Percentiles rank a stretch among this genome's conserved stretches.
Conservation (phyloP, 192 early-diverging fungal genomes). For the Thamnidium elegans region DNA sequence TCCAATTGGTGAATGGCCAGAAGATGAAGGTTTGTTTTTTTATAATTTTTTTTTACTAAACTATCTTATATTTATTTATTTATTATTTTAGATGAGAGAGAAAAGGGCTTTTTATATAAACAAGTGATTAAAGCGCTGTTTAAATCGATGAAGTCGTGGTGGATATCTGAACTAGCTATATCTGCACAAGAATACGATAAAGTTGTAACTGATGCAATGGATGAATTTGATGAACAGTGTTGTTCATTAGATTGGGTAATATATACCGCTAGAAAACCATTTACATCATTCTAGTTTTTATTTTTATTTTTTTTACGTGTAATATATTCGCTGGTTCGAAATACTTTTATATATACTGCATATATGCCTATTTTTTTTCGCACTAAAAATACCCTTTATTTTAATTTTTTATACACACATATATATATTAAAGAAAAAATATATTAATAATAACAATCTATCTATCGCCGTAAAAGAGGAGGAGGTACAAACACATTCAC, state of each 20-base stretch:
- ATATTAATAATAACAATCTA: neutral
- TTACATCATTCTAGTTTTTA: neutral
- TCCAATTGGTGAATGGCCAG: slow-evolving; percentile 38
- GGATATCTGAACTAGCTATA: slow-evolving; percentile 26
- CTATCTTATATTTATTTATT: neutral
- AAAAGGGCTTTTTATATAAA: slow-evolving; percentile 36
- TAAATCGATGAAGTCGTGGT: slow-evolving; percentile 33
- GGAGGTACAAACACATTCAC: slow-evolving; percentile 64
- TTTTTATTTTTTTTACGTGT: too few species aligned
- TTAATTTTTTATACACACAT: too few species aligned
- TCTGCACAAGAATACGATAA: slow-evolving; percentile 25
- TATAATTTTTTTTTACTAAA: neutral
- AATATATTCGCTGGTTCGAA: neutral
- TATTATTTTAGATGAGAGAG: slow-evolving; percentile 20
- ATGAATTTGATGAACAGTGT: slow-evolving; percentile 32
- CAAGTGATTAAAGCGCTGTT: slow-evolving; percentile 29
- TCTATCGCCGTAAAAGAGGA: slow-evolving; percentile 31
- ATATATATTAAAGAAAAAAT: too few species aligned
- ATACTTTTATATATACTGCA: too few species aligned
- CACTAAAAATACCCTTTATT: too few species aligned
- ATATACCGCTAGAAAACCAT: slow-evolving; percentile 27
- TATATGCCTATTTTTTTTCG: too few species aligned
- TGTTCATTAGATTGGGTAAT: slow-evolving; percentile 26
- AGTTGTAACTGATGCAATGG: slow-evolving; percentile 23
- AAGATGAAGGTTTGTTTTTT: slow-evolving; percentile 23